Evolutionary conservation across 306 rosid species (phyloP).

Genomic region (Trifolium subterraneum): DNA sequence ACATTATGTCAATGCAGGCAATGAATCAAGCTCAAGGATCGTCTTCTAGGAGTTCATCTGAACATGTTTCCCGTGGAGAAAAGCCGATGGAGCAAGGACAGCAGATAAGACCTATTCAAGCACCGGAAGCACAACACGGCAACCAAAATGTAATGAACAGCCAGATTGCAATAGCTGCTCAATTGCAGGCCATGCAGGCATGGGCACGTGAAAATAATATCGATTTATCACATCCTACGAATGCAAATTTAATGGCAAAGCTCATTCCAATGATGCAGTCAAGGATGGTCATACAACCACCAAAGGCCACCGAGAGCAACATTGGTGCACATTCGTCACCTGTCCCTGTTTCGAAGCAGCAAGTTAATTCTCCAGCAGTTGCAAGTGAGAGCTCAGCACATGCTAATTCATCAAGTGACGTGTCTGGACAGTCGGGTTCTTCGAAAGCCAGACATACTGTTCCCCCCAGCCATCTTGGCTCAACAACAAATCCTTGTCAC

Average conservation of each 20-base stretch:
- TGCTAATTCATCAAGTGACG: slow-evolving; percentile 85
- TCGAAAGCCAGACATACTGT: slow-evolving; percentile 79
- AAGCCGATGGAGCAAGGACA: slow-evolving; percentile 78
- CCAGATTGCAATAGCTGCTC: slow-evolving; percentile 77
- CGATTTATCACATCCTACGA: slow-evolving; percentile 85
- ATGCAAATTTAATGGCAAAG: slow-evolving; percentile 80
- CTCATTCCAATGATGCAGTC: slow-evolving; percentile 79
- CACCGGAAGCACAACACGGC: slow-evolving; percentile 70
- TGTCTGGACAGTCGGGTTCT: slow-evolving; percentile 79
- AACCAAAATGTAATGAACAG: slow-evolving; percentile 68
- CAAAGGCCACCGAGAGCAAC: slow-evolving; percentile 67
- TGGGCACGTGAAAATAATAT: slow-evolving; percentile 87
- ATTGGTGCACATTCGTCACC: slow-evolving; percentile 64
- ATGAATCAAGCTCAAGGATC: slow-evolving; percentile 76
- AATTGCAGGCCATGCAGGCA: slow-evolving; percentile 88
- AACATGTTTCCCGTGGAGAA: slow-evolving; percentile 74
- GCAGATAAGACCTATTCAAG: slow-evolving; percentile 73
- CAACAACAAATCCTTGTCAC: slow-evolving; percentile 61
- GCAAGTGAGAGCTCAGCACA: slow-evolving; percentile 81
- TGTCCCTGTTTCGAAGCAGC: slow-evolving; percentile 81
- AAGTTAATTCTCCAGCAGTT: slow-evolving; percentile 73
- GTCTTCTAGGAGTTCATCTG: slow-evolving; percentile 63
- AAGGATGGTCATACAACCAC: slow-evolving; percentile 72
- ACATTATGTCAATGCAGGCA: slow-evolving; percentile 68
- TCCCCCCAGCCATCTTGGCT: slow-evolving; percentile 67